Evolutionary conservation across 257 asterid species (phyloP), one percentile per base, ranked within the genome.

Genomic region (Galeopsis tetrahit): DNA sequence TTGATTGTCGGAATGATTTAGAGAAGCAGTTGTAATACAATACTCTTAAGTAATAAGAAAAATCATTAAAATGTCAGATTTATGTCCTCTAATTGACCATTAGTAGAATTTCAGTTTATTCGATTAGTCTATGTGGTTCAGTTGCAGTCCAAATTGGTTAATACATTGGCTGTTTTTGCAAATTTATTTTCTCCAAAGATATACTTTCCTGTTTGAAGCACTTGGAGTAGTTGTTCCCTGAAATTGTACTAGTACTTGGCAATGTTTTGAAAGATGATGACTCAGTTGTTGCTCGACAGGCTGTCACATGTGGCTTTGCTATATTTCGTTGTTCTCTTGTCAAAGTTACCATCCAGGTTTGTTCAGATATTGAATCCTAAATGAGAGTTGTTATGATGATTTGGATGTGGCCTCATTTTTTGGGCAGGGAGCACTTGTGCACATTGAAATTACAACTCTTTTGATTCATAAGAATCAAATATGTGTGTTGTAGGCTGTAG

Each of bases 241-340:
- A 89, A 77, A 86, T 90, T n/a, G 78, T 93, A 56, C 98, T 96
- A 33, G 88, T 84, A 44, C 78, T 93, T 67, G 78, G 86, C 39
- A 80, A 85, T 71, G 85, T 81, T 76, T 70, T 91, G 84, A 85
- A 81, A 63, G 98, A 93, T 58, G 96, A 85, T 49, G 83, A 85
- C 51, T 96, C 97, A 3, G 92, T 97, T 69, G 98, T 89, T 80
- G 96, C 92, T 83, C 87, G 97, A 36, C 98, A 93, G 82, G 95
- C 96, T 74, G 90, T 93, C 72, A 75, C 83, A 64, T 93, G 91
- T 53, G 93, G 92, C 34, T 80, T 79, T 71, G 96, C 85, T 75
- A 83, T 93, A 74, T 93, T 93, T 79, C 88, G 90, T 39, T 72
- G 78, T 43, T 80, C 90, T 66, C 85, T 21, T 21, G 28, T 21